Evolutionary conservation across 768 basidiomycete species (phyloP), one percentile per base, ranked within the genome.

Genomic region (Boletus rubropictus): DNA sequence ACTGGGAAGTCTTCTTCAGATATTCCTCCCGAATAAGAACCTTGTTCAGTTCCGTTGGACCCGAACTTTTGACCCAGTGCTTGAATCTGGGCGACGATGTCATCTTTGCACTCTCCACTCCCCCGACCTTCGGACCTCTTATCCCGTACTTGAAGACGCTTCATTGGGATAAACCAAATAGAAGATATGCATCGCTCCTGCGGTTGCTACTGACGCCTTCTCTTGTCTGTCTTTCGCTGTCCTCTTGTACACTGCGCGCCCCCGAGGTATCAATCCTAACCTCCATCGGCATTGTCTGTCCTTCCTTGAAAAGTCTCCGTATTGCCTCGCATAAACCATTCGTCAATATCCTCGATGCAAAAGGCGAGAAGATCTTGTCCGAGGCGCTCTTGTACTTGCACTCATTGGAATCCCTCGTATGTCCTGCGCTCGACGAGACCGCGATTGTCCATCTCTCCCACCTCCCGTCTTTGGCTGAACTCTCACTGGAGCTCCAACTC

Each of bases 1-100:
- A 64, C 49, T 64, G 65, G 63, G 50, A 53, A 14, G 46, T 54
- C 21, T 64, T 66, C 40, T 64, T 47, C 14, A 52, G 21, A 40
- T 65, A 66, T 49, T 57, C 63, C 11, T 44, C 44, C 29, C 55
- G 63, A 18, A 28, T 64, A 35, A 62, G 51, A 28, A 9, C 8
- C 22, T 17, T 63, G 29, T 24, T 12, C 8, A n/a, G 41, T n/a
- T 39, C 44, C 3, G 6, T 50, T 7, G 45, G 31, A 17, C 20
- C 46, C 2, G 32, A 46, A 27, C 0, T 39, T 9, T 1, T 37
- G 12, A 34, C 31, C 15, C 20, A 29, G 17, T 47, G 43, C 50
- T 42, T 35, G 15, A 32, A 4, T 35, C 42, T 61, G 24, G 41
- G 44, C n/a, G 57, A 53, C 41, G 54, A 61, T 3, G 53, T 62